Conservation (phyloP, 306 rosid species). For the Dalbergia cultrata region DNA sequence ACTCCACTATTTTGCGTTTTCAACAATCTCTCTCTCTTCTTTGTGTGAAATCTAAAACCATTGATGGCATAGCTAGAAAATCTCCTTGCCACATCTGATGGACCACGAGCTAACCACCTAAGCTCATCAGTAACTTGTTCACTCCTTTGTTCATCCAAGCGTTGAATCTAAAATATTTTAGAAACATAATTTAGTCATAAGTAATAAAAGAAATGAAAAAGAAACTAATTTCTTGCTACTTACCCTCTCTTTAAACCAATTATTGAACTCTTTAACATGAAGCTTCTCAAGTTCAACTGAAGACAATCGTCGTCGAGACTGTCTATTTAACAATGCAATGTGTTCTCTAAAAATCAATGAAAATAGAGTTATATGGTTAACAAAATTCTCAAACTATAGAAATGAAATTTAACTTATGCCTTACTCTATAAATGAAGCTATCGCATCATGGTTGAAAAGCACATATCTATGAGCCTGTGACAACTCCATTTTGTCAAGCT, state of each 20-base stretch:
- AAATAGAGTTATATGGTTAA: too few relatives aligned
- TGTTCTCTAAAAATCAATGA: not conserved
- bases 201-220: too few relatives aligned
- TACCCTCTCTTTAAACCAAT: not conserved
- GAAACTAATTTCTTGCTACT: not conserved
- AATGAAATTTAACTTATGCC: not conserved
- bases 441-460: not conserved
- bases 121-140: not conserved
- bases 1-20: too few relatives aligned
- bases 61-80: too few relatives aligned
- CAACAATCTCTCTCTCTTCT: too few relatives aligned
- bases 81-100: not conserved
- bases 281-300: not conserved
- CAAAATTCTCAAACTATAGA: not conserved
- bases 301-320: not conserved
- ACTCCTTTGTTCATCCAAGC: not conserved
- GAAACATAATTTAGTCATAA: not conserved
- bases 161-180: not conserved
- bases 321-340: not conserved
- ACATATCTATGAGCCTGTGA: not conserved
- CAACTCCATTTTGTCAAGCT: not conserved
- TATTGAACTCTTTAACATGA: not conserved
- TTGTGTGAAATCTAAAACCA: not conserved
- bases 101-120: not conserved
- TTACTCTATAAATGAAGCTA: slow-evolving; percentile 5